Conservation (phyloP, 1,284 basidiomycete genomes). For the Stygiomarasmius scandens region DNA sequence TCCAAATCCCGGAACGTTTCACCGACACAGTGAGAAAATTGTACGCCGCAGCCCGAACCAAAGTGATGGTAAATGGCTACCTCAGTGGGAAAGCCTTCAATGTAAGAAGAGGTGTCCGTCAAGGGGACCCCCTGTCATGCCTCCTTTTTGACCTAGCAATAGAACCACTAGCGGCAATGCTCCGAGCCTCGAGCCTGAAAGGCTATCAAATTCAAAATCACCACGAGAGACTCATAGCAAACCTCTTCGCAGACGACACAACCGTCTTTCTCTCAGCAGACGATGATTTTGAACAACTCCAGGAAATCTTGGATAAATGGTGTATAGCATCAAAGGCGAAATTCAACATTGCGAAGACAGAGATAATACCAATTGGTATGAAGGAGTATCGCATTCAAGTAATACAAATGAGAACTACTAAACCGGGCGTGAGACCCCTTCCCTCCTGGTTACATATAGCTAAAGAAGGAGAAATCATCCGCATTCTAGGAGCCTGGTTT, state of each 20-base stretch:
- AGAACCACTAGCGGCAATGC: conserved; percentile 14
- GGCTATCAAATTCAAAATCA: conserved; percentile 9
- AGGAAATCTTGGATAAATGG: conserved; percentile 25
- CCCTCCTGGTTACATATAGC: conserved; percentile 27
- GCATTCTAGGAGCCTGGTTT: conserved; percentile 32
- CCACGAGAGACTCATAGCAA: conserved; percentile 6
- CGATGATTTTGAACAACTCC: conserved; percentile 9
- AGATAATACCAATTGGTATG: conserved; percentile 30
- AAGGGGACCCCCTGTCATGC: conserved; percentile 30
- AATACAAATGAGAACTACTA: conserved; percentile 13
- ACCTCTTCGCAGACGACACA: conserved; percentile 21
- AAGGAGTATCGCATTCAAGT: conserved; percentile 20
- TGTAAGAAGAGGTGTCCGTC: conserved; percentile 23
- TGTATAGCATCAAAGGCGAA: conserved; percentile 36
- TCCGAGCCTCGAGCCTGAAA: conserved; percentile 5
- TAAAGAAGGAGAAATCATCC: conserved; percentile 23
- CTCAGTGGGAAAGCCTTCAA: conserved; percentile 3
- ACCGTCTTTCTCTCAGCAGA: conserved; percentile 13
- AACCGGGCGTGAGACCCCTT: neutral
- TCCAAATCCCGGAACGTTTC: conserved; percentile 29
- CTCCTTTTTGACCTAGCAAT: conserved; percentile 32
- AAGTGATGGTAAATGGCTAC: conserved; percentile 35
- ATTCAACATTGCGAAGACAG: conserved; percentile 38
- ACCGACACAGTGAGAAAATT: conserved; percentile 31
- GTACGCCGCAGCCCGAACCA: conserved; percentile 33